Evolutionary conservation across 169 alveolate species (phyloP), one percentile per base, ranked within the genome.

Genomic region (Plasmodium reichenowi): DNA sequence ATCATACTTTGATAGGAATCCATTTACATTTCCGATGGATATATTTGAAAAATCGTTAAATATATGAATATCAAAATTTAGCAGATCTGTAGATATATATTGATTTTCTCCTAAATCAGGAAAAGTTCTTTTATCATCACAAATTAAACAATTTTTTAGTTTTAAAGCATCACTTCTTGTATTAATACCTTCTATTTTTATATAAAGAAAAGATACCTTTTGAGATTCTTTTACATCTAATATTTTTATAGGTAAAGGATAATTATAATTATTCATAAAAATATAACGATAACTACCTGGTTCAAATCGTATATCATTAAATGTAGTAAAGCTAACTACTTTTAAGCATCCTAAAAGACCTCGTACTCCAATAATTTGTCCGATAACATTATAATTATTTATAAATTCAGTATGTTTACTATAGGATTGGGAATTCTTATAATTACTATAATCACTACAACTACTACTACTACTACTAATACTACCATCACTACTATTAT

Each of bases 121-220:
- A 29, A 86, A 71, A 3, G 32, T 48, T 47, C 52, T 86, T 86
- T 86, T 86, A 72, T 86, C 92, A 86, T 72, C 86, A 72, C 92
- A 86, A 3, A 86, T 58, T 60, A 86, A 54, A 47, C 92, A 86
- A 3, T 52, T 60, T 73, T 86, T 70, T 62, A 86, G 72, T 72
- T 72, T 86, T 20, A 86, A 43, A n/a, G 78, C 92, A 86, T 86
- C 92, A 12, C 88, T 62, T 64, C 92, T 56, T 1, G 92, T 52
- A 60, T 59, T 26, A 3, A 86, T 86, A 17, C 66, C 66, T 70
- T 86, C 86, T 20, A 86, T 20, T 72, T 86, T 86, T 3, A 86
- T 15, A 63, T 71, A 86, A 47, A 71, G 88, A 72, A 86, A 86
- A 0, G 70, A 67, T 2, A 86, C 47, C 66, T 86, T 86, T 60